phyloP scores from a whole-genome alignment of 2,329 filamentous ascomycete species.

The Fusarium sarcochroum region DNA sequence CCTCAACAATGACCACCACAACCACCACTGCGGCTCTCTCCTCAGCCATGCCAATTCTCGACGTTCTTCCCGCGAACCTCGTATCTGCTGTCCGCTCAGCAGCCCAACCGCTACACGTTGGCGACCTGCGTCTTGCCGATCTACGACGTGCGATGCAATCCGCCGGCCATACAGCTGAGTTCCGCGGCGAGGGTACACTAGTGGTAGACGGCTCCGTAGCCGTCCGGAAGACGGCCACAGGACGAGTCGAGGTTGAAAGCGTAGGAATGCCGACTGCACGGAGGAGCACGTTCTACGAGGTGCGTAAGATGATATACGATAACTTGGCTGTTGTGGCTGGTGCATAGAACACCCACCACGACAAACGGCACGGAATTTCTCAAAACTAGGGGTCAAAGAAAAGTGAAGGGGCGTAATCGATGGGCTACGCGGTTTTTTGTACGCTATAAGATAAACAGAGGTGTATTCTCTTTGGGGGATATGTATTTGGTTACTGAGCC shows the following conservation, averaged over 20 bases:
- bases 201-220: constrained; percentile 90
- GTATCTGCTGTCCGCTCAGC: constrained; percentile 81
- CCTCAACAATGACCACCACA: constrained; percentile 47
- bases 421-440: constrained; percentile 31
- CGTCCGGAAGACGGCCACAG: constrained; percentile 89
- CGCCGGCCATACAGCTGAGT: constrained; percentile 89
- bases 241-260: constrained; percentile 89
- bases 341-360: constrained; percentile 56
- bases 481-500: constrained; percentile 22
- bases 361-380: not conserved
- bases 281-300: constrained; percentile 83
- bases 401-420: constrained; percentile 22
- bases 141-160: constrained; percentile 86
- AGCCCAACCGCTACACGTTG: constrained; percentile 92
- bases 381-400: not conserved
- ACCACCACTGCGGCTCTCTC: constrained; percentile 37
- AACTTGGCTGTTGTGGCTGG: constrained; percentile 92
- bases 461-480: constrained; percentile 25
- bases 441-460: constrained; percentile 18
- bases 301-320: constrained; percentile 93
- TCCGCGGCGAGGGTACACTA: constrained; percentile 91
- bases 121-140: constrained; percentile 90
- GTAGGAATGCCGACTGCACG: constrained; percentile 64
- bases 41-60: constrained; percentile 63
- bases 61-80: constrained; percentile 70